Evolutionary conservation across 176 grass and related monocot species (phyloP).

Genomic region (Juncus inflexus): DNA sequence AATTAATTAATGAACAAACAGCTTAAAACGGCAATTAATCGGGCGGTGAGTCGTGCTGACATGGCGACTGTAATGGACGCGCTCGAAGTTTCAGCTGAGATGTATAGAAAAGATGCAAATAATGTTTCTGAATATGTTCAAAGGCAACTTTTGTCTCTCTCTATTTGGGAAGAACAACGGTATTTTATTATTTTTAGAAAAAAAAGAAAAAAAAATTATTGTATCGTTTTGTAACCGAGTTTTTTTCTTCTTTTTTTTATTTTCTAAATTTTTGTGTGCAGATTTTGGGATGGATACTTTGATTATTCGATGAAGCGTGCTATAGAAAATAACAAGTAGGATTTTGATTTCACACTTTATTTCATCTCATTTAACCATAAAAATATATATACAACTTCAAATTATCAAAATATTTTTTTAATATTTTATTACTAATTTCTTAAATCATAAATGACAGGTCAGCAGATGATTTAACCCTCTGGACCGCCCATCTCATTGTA

Average conservation of each 20-base stretch:
- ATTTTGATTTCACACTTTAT: not conserved
- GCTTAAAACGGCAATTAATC: conserved; percentile 95
- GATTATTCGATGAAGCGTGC: conserved; percentile 75
- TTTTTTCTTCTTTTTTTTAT: conserved; percentile 32
- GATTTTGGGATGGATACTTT: conserved; percentile 98
- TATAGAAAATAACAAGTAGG: conserved; percentile 87
- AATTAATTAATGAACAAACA: conserved; percentile 17
- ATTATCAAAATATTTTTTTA: not conserved
- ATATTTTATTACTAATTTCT: conserved; percentile 25
- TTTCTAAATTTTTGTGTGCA: conserved; percentile 12
- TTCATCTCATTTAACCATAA: not conserved
- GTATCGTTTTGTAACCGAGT: conserved; percentile 13
- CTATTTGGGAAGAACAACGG: conserved; percentile 98
- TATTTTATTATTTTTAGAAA: conserved; percentile 23
- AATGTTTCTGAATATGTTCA: conserved; percentile 98
- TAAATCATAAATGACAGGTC: conserved; percentile 42
- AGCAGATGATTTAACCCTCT: conserved; percentile 82
- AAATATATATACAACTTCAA: too few species aligned
- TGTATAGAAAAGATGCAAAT: conserved; percentile 96
- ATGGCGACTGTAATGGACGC: conserved; percentile 90
- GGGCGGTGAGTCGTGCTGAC: conserved; percentile 68
- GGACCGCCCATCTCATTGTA: conserved; percentile 87
- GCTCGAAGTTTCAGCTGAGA: conserved; percentile 98
- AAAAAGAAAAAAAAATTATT: conserved; percentile 12
- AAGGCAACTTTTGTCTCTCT: conserved; percentile 85